Base-by-base conservation (phyloP, 2,329 filamentous ascomycete species). In the Colletotrichum brevisporum region DNA sequence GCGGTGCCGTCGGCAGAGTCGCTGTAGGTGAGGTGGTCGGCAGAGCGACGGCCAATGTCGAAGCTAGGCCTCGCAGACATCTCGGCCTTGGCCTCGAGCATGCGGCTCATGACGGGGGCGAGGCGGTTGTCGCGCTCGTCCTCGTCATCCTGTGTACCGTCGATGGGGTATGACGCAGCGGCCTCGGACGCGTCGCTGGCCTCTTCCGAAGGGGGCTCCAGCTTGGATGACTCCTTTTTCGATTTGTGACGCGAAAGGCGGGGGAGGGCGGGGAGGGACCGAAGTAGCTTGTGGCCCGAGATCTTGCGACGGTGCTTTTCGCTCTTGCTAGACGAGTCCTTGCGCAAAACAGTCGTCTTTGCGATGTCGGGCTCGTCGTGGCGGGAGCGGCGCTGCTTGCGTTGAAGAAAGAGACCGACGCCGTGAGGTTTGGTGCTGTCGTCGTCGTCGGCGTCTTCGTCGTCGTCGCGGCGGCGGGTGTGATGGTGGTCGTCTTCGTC, bases 21-120 rank as follows among this genome's bases (percentile, higher is more conserved):
- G 52, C 64, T 78, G n/a, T 70, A 71, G 6, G 77, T 78, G 3
- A 76, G 74, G 13, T 73, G 77, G 53, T 85, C 81, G 57, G 79
- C 82, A 53, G 80, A 85, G 70, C 77, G 75, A 63, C 79, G 79
- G 52, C 88, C 86, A 52, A 88, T 77, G 72, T 89, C 88, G 74
- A 86, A 89, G 76, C 84, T 90, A 12, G 88, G 87, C 15, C 89
- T 82, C 53, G 84, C 82, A 4, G 86, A 84, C 78, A 93, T 86
- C 71, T 91, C 88, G 13, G 89, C 91, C 73, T 88, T 86, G 31
- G 92, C 92, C 74, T 93, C 91, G 10, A 94, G 82, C 88, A 92
- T 96, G 67, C 91, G 87, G 77, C 91, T 93, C 85, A 95, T 91
- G 41, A 95, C 87, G 0, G 92, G 92, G 2, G 90, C 89, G 58